Percentiles rank a stretch among this genome's conserved stretches.
Conservation (phyloP, 768 basidiomycete genomes). For the Mycena belliarum region DNA sequence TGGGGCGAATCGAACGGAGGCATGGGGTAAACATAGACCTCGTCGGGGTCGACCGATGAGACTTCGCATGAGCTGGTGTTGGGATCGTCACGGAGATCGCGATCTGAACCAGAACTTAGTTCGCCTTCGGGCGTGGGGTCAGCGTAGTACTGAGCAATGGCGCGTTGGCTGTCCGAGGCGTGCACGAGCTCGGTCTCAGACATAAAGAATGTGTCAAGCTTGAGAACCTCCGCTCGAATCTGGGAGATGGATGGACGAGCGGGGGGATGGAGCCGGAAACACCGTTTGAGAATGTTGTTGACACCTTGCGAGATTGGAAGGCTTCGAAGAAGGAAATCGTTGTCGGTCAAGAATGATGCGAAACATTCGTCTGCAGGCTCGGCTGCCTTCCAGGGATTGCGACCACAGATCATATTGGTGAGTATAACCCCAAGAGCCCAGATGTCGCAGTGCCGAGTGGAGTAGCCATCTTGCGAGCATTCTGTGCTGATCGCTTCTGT, state of each 20-base stretch:
- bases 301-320: conserved; percentile 73
- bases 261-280: conserved; percentile 69
- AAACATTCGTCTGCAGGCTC: conserved; percentile 68
- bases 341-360: conserved; percentile 59
- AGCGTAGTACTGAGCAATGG: conserved; percentile 26
- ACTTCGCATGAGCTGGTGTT: conserved; percentile 17
- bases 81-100: not conserved
- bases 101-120: conserved; percentile 8
- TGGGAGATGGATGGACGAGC: conserved; percentile 63
- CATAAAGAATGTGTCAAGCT: conserved; percentile 63
- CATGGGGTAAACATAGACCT: conserved; percentile 38
- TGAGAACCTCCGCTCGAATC: conserved; percentile 56
- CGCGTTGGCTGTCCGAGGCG: conserved; percentile 24
- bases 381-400: conserved; percentile 79
- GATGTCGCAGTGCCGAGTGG: conserved; percentile 64
- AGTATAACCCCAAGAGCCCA: conserved; percentile 83
- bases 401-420: conserved; percentile 77
- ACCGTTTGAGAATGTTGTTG: conserved; percentile 66
- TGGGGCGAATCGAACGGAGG: conserved; percentile 30
- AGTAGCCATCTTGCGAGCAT: conserved; percentile 48
- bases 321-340: conserved; percentile 61
- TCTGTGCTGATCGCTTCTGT: conserved; percentile 58
- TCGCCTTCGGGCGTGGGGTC: conserved; percentile 2
- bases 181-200: conserved; percentile 45
- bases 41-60: conserved; percentile 33